Evolutionary conservation across 2,329 filamentous ascomycete species (phyloP).

Genomic region (Periconia macrospinosa): DNA sequence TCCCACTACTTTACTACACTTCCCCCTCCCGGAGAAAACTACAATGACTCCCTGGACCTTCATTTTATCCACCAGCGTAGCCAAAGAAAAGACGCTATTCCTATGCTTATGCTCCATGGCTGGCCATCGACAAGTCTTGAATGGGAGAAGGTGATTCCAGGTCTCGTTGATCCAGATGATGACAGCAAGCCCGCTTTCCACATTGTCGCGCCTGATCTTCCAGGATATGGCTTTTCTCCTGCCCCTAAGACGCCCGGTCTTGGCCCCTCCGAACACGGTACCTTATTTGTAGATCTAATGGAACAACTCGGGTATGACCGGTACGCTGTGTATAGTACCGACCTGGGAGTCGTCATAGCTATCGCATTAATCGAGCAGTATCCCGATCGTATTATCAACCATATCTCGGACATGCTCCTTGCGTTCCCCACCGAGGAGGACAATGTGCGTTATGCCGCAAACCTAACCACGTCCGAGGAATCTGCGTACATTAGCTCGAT

Average conservation of each 20-base stretch:
- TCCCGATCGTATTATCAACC: no score
- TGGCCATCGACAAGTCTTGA: neutral
- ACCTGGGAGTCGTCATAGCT: neutral
- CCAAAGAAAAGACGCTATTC: slow-evolving; percentile 54
- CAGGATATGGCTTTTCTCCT: neutral
- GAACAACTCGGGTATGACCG: neutral
- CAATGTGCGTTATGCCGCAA: no score
- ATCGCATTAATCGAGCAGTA: no score
- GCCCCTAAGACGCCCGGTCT: neutral
- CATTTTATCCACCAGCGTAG: slow-evolving; percentile 67
- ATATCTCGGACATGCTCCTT: no score
- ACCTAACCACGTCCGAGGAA: no score
- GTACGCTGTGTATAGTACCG: neutral
- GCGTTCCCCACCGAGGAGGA: no score
- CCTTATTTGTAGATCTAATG: neutral
- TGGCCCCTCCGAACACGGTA: neutral
- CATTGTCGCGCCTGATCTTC: neutral
- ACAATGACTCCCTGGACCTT: neutral
- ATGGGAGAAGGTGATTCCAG: neutral
- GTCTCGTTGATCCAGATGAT: neutral
- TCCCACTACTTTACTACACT: no score
- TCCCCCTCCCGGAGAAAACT: no score
- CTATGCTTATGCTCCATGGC: slow-evolving; percentile 48
- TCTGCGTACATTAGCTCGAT: no score
- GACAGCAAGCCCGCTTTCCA: neutral